Conservation (phyloP, 2,329 filamentous ascomycete species). For the Sarocladium strictum region DNA sequence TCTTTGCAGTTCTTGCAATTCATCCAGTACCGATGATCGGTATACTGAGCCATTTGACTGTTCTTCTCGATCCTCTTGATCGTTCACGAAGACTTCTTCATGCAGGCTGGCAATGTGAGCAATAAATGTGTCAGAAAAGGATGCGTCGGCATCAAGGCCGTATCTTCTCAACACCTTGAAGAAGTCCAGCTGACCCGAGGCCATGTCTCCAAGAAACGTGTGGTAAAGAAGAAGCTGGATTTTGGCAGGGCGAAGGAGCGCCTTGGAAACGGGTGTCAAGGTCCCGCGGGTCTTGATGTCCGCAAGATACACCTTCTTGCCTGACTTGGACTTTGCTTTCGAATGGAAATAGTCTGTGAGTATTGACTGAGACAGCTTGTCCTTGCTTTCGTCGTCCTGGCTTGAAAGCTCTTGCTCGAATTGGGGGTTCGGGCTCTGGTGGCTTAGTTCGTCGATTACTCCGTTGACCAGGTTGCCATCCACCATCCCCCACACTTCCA, state of each 20-base stretch:
- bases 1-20: slow-evolving; percentile 8
- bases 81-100: slow-evolving; percentile 56
- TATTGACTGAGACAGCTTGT: slow-evolving; percentile 24
- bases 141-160: slow-evolving; percentile 53
- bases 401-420: slow-evolving; percentile 55
- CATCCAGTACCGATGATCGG: background rate
- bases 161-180: slow-evolving; percentile 66
- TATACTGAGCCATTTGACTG: background rate
- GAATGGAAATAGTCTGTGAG: slow-evolving; percentile 36
- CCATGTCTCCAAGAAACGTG: slow-evolving; percentile 72
- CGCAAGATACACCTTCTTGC: slow-evolving; percentile 59
- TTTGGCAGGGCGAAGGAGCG: slow-evolving; percentile 68
- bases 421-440: slow-evolving; percentile 65
- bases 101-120: slow-evolving; percentile 66
- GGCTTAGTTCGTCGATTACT: slow-evolving; percentile 80
- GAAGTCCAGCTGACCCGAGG: slow-evolving; percentile 64
- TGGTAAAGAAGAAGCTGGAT: slow-evolving; percentile 91
- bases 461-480: slow-evolving; percentile 82
- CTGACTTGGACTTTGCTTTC: background rate
- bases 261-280: slow-evolving; percentile 56
- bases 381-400: slow-evolving; percentile 21
- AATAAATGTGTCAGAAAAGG: slow-evolving; percentile 76
- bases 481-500: slow-evolving; percentile 80
- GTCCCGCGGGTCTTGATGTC: slow-evolving; percentile 82
- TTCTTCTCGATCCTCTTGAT: slow-evolving; percentile 26